Evolutionary conservation across 2,329 filamentous ascomycete species (phyloP).

Genomic region (Fusarium bulbicola): DNA sequence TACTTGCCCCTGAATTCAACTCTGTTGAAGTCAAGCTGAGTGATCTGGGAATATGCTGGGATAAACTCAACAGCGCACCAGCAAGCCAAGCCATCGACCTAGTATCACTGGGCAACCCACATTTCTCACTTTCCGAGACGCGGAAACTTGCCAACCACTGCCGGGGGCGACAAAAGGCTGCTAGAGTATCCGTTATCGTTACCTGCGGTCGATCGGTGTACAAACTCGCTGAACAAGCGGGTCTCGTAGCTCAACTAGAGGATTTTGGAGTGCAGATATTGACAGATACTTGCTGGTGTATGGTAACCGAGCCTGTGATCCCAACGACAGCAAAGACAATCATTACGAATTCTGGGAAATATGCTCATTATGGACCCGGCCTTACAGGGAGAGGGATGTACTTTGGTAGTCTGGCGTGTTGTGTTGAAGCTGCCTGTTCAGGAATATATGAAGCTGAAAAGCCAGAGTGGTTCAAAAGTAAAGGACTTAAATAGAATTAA

Average conservation of each 20-base stretch:
- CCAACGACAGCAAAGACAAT: conserved; percentile 2
- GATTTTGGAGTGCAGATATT: conserved; percentile 21
- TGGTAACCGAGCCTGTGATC: conserved; percentile 24
- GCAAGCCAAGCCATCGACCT: conserved; percentile 7
- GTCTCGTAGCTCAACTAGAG: conserved; percentile 1
- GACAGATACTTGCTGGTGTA: conserved; percentile 31
- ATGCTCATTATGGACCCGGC: conserved; percentile 29
- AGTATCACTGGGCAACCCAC: conserved; percentile 30
- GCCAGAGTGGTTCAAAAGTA: conserved; percentile 2
- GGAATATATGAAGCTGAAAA: neutral
- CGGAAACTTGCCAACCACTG: neutral
- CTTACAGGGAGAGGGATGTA: conserved; percentile 31
- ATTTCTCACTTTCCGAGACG: conserved; percentile 28
- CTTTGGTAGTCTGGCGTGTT: conserved; percentile 39
- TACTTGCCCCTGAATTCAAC: neutral
- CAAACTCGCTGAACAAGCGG: conserved; percentile 27
- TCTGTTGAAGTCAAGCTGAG: neutral
- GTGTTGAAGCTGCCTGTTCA: conserved; percentile 37
- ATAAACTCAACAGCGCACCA: conserved; percentile 15
- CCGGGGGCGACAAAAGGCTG: neutral
- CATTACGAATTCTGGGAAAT: conserved; percentile 35
- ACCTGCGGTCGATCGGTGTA: conserved; percentile 17
- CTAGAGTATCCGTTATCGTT: neutral
- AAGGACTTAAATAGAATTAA: too few relatives aligned
- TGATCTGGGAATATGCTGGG: conserved; percentile 10